These are phyloP conservation scores for Rhytidhysteron rufulum DNA, from an alignment of 2,329 filamentous ascomycete species.

Conservation along the genomic window DNA sequence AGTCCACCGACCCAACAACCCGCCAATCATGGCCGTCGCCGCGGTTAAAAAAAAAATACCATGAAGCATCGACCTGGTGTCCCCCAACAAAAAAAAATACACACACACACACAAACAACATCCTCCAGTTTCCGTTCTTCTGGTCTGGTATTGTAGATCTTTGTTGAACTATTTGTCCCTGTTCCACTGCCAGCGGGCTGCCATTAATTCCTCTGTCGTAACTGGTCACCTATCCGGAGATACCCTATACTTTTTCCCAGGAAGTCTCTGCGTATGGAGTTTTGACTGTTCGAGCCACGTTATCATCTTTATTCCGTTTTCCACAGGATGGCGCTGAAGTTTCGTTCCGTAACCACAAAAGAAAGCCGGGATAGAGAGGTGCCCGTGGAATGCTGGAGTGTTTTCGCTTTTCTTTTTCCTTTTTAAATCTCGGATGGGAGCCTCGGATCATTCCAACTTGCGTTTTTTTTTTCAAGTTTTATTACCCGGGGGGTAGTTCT, in stretches of 20 bases:
- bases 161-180: conserved; percentile 4
- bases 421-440: conserved; percentile 11
- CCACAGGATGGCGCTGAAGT: conserved; percentile 19
- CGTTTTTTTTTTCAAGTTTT: conserved; percentile 2
- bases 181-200: conserved; percentile 18
- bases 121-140: conserved; percentile 6
- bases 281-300: conserved; percentile 22
- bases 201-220: conserved; percentile 26
- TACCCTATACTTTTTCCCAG: conserved; percentile 29
- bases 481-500: conserved; percentile 2
- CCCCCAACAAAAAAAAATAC: no score
- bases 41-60: conserved; percentile 1
- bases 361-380: conserved; percentile 19
- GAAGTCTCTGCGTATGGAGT: conserved; percentile 27
- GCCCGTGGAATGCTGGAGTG: conserved; percentile 14
- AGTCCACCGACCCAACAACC: background rate
- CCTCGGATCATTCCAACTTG: conserved; percentile 2
- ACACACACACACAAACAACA: no score
- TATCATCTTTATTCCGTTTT: conserved; percentile 21
- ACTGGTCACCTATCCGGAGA: conserved; percentile 27
- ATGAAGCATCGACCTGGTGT: background rate
- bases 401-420: conserved; percentile 12
- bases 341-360: conserved; percentile 22
- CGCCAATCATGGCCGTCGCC: conserved; percentile 3
- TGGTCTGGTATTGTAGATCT: conserved; percentile 23